Conservation (phyloP, 2,329 filamentous ascomycete genomes). For the Cercospora sp. region DNA sequence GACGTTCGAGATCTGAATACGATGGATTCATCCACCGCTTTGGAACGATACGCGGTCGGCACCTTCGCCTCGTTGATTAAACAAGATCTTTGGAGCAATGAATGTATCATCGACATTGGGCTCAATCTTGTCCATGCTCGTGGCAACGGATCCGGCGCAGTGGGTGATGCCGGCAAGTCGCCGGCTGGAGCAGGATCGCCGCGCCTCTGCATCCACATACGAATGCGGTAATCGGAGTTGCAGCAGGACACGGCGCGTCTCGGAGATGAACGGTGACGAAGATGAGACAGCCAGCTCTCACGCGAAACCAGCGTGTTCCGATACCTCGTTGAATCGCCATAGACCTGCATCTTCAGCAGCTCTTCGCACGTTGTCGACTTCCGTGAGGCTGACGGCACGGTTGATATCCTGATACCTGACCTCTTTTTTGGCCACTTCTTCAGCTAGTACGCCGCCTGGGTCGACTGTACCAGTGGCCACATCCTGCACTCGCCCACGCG, state of each 20-base stretch:
- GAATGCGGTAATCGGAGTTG: conserved; percentile 1
- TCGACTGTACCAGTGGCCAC: conserved; percentile 34
- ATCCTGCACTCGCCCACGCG: conserved; percentile 30
- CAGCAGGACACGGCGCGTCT: conserved; percentile 1
- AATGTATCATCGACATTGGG: background rate
- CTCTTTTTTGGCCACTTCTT: conserved; percentile 42
- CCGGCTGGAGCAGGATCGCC: conserved; percentile 12
- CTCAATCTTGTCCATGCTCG: background rate
- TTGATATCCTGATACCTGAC: conserved; percentile 77
- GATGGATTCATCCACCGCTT: conserved; percentile 7
- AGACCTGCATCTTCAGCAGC: conserved; percentile 71
- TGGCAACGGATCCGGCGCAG: background rate
- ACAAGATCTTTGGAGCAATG: background rate
- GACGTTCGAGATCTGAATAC: conserved; percentile 15
- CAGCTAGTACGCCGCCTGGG: conserved; percentile 34
- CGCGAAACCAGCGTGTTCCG: conserved; percentile 59
- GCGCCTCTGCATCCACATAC: conserved; percentile 11
- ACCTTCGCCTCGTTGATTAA: conserved; percentile 5
- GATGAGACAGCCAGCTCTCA: conserved; percentile 32
- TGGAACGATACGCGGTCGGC: conserved; percentile 9
- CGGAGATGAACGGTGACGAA: conserved; percentile 9
- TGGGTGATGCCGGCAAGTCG: conserved; percentile 4
- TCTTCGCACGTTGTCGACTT: conserved; percentile 65
- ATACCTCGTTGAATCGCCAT: conserved; percentile 74
- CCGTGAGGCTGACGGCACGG: conserved; percentile 63